Percentiles rank a stretch among this genome's conserved stretches.
phyloP scores from a whole-genome alignment of 2,329 filamentous ascomycete species.

The Coniochaeta ligniaria region DNA sequence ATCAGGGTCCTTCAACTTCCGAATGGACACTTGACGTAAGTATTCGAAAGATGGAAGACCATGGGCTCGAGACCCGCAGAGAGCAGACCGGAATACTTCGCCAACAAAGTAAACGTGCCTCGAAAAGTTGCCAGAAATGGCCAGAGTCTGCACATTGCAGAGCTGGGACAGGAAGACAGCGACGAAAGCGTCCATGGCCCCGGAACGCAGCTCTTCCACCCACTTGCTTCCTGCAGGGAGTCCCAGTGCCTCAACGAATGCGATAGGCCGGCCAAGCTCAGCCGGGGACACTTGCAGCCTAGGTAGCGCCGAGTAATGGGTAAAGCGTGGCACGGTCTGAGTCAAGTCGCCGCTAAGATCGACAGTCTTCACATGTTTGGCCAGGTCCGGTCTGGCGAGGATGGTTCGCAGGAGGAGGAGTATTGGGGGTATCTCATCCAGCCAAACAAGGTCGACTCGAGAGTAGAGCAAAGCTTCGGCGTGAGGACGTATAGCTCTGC shows the following conservation, averaged over 20 bases:
- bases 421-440: neutral
- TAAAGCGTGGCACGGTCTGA: neutral
- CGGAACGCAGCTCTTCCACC: neutral
- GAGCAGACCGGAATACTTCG: neutral
- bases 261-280: neutral
- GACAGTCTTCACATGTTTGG: neutral
- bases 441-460: neutral
- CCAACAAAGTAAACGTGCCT: neutral
- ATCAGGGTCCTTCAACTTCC: neutral
- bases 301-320: neutral
- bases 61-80: neutral
- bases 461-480: neutral
- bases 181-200: conserved; percentile 1
- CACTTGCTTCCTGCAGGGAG: neutral
- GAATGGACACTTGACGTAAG: neutral
- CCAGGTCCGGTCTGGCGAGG: neutral
- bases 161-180: conserved; percentile 3
- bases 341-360: neutral
- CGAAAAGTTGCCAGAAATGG: neutral
- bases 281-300: neutral
- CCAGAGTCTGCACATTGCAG: neutral
- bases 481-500: neutral
- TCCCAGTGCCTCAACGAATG: neutral
- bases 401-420: neutral
- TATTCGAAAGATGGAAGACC: neutral